These are phyloP conservation scores for Talaromyces islandicus DNA, from an alignment of 2,329 filamentous ascomycete species.

Conservation along the genomic window DNA sequence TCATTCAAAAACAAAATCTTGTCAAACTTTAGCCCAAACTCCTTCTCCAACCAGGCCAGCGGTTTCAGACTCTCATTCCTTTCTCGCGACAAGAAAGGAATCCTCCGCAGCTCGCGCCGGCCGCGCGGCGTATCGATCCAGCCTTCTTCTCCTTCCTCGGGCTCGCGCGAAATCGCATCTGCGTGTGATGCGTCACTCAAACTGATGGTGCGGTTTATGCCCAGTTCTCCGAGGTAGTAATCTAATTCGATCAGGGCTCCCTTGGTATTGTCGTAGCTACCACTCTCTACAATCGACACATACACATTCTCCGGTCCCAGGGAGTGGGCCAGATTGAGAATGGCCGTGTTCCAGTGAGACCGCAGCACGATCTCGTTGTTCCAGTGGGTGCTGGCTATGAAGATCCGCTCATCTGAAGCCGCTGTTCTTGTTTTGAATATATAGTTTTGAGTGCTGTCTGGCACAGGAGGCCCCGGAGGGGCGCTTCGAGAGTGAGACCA, in stretches of 20 bases:
- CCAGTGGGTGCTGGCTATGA: slow-evolving; percentile 65
- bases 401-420: slow-evolving; percentile 40
- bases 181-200: slow-evolving; percentile 55
- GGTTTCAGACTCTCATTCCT: slow-evolving; percentile 61
- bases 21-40: slow-evolving; percentile 48
- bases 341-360: slow-evolving; percentile 56
- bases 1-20: slow-evolving; percentile 55
- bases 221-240: slow-evolving; percentile 44
- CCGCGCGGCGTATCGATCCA: slow-evolving; percentile 59
- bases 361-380: slow-evolving; percentile 58
- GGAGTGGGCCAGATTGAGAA: slow-evolving; percentile 51
- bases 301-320: slow-evolving; percentile 62
- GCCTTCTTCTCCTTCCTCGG: slow-evolving; percentile 40
- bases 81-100: slow-evolving; percentile 61
- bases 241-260: slow-evolving; percentile 54
- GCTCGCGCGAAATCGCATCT: slow-evolving; percentile 47
- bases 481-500: background rate
- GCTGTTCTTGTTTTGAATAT: background rate
- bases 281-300: slow-evolving; percentile 63
- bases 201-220: slow-evolving; percentile 51
- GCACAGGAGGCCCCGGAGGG: background rate
- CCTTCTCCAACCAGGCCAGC: slow-evolving; percentile 45
- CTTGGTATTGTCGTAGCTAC: slow-evolving; percentile 65
- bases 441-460: background rate
- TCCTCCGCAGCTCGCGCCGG: slow-evolving; percentile 55